Evolutionary conservation across 176 grass and related monocot genomes (phyloP).

Genomic region (Poa annua): DNA sequence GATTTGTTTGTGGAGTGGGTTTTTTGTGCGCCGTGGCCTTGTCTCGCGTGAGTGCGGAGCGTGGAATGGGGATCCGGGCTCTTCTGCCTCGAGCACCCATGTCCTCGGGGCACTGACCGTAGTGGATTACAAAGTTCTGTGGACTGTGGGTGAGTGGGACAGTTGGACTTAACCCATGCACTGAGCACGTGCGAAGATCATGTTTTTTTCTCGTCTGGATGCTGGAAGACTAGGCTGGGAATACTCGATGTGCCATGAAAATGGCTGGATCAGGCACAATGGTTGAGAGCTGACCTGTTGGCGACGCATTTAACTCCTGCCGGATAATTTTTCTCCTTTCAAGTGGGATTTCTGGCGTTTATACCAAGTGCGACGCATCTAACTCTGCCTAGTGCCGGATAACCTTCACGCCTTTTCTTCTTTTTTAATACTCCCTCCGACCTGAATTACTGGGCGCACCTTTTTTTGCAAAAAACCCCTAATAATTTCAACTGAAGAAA

Average conservation of each 20-base stretch:
- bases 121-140: conserved; percentile 33
- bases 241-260: not conserved
- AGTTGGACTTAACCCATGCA: conserved; percentile 25
- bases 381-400: too few species aligned
- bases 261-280: not conserved
- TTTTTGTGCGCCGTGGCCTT: conserved; percentile 4
- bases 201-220: not conserved
- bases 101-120: not conserved
- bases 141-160: not conserved
- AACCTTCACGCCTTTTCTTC: too few species aligned
- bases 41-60: conserved; percentile 18
- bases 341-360: conserved; percentile 23
- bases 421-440: too few species aligned
- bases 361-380: not conserved
- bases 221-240: too few species aligned
- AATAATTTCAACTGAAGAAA: too few species aligned
- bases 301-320: not conserved
- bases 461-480: too few species aligned
- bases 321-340: not conserved
- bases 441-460: too few species aligned
- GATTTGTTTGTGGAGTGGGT: too few species aligned
- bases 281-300: conserved; percentile 1
- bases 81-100: not conserved
- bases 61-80: not conserved
- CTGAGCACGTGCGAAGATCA: conserved; percentile 9